These are phyloP conservation scores for Dictyostelium brefeldianum DNA, from an alignment of 78 protist genomes.

Conservation along the genomic window DNA sequence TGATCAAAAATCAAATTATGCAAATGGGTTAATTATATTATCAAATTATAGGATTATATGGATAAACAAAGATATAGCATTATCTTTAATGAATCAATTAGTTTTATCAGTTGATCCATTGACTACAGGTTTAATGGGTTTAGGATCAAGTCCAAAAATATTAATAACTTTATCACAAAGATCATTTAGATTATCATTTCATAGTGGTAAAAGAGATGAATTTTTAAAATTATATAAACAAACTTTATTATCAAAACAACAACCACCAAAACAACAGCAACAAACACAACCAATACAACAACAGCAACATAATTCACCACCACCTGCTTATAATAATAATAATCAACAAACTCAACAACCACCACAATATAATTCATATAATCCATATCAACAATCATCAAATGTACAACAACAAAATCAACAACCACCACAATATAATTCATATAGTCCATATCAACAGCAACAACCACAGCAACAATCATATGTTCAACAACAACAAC, in stretches of 20 bases:
- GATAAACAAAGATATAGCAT: neutral
- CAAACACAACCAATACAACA: neutral
- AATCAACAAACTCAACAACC: constrained; percentile 1
- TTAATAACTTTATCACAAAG: neutral
- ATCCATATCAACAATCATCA: neutral
- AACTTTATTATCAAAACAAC: neutral
- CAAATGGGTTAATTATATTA: constrained; percentile 13
- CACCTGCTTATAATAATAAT: neutral
- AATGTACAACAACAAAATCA: neutral
- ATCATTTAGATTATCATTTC: constrained; percentile 58
- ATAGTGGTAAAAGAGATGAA: constrained; percentile 58
- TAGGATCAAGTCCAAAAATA: constrained; percentile 62
- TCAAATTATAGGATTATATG: constrained; percentile 53
- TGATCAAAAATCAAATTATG: constrained; percentile 21
- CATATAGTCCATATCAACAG: constrained; percentile 4
- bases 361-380: neutral
- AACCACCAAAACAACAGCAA: constrained; percentile 8
- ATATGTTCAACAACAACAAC: constrained; percentile 19
- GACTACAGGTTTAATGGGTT: constrained; percentile 17
- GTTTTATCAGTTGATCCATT: neutral
- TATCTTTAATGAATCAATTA: neutral
- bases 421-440: neutral
- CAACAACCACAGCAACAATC: constrained; percentile 10
- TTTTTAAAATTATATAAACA: neutral
- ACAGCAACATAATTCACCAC: neutral